Percentiles rank a stretch among this genome's conserved stretches.
These are phyloP conservation scores for Scedosporium apiospermum DNA, from an alignment of 2,329 filamentous ascomycete genomes.

Conservation along the genomic window DNA sequence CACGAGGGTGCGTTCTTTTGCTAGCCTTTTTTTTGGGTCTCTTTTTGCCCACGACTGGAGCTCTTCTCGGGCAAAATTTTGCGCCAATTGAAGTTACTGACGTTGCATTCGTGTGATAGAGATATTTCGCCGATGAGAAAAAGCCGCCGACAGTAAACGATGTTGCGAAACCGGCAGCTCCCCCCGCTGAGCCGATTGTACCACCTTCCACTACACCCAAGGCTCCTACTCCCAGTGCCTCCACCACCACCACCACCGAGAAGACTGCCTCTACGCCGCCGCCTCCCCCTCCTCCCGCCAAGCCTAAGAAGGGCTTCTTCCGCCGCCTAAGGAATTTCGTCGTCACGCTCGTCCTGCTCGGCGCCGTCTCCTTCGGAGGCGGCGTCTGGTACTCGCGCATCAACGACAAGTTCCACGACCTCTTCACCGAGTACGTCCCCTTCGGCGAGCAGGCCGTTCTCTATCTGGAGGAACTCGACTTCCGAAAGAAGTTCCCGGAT, in stretches of 20 bases:
- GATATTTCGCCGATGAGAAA: constrained; percentile 46
- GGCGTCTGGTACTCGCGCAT: constrained; percentile 88
- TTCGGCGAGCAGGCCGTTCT: constrained; percentile 91
- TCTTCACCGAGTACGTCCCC: constrained; percentile 95
- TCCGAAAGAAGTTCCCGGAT: constrained; percentile 70
- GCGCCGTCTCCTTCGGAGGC: constrained; percentile 70
- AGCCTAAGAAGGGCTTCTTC: constrained; percentile 55
- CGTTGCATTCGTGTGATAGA: constrained; percentile 26
- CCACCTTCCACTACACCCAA: constrained; percentile 22
- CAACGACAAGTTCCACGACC: constrained; percentile 97
- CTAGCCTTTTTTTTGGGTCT: too few species aligned
- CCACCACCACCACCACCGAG: not conserved
- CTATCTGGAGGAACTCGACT: constrained; percentile 92
- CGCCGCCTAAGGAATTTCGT: constrained; percentile 70
- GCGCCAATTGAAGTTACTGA: constrained; percentile 10
- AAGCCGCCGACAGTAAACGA: constrained; percentile 35
- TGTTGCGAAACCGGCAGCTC: constrained; percentile 34
- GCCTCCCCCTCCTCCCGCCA: constrained; percentile 25
- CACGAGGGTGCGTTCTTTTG: constrained; percentile 12
- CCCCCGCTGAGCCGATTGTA: constrained; percentile 15
- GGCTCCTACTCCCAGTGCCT: constrained; percentile 15
- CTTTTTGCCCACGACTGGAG: not conserved
- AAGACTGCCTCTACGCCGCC: constrained; percentile 23
- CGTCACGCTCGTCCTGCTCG: constrained; percentile 65
- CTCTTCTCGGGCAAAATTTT: constrained; percentile 5